Percentiles rank a stretch among this genome's conserved stretches.
Evolutionary conservation across 2,329 filamentous ascomycete genomes (phyloP).

Genomic region (Claviceps africana): DNA sequence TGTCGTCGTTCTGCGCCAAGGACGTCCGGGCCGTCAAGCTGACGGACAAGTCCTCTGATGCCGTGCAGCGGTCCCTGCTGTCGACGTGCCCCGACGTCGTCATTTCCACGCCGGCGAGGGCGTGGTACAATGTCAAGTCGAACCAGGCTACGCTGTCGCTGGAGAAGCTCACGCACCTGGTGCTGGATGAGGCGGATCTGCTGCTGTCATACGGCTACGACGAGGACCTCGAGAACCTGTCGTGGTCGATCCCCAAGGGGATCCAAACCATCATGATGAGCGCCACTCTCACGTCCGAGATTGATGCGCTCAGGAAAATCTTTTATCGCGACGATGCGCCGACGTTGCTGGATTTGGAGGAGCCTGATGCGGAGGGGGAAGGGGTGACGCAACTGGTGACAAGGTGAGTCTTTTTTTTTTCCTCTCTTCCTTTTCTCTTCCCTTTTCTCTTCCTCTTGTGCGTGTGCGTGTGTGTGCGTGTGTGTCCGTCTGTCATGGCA

Average conservation of each 20-base stretch:
- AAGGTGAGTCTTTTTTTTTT: constrained; percentile 34
- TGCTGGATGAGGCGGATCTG: constrained; percentile 89
- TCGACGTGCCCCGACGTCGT: constrained; percentile 79
- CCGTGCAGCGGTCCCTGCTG: constrained; percentile 75
- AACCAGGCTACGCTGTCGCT: constrained; percentile 50
- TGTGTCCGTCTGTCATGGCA: too few relatives aligned
- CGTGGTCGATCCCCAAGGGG: constrained; percentile 65
- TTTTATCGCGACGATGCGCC: constrained; percentile 62
- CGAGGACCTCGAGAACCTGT: constrained; percentile 70
- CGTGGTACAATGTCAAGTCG: constrained; percentile 61
- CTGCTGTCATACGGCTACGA: constrained; percentile 90
- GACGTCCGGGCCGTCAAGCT: constrained; percentile 73
- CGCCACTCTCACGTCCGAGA: constrained; percentile 77
- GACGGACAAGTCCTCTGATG: constrained; percentile 78
- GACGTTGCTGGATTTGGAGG: constrained; percentile 66
- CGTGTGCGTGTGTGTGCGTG: too few relatives aligned
- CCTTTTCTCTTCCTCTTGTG: not conserved
- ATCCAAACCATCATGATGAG: constrained; percentile 90
- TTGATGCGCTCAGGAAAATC: constrained; percentile 70
- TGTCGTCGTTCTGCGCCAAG: constrained; percentile 73
- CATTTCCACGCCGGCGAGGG: constrained; percentile 78
- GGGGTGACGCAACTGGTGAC: constrained; percentile 79
- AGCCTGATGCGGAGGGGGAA: constrained; percentile 62
- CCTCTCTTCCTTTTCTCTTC: not conserved
- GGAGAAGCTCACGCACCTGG: constrained; percentile 57